phyloP scores from a whole-genome alignment of 148 eudicot species.

The Vaccinium myrtillus region DNA sequence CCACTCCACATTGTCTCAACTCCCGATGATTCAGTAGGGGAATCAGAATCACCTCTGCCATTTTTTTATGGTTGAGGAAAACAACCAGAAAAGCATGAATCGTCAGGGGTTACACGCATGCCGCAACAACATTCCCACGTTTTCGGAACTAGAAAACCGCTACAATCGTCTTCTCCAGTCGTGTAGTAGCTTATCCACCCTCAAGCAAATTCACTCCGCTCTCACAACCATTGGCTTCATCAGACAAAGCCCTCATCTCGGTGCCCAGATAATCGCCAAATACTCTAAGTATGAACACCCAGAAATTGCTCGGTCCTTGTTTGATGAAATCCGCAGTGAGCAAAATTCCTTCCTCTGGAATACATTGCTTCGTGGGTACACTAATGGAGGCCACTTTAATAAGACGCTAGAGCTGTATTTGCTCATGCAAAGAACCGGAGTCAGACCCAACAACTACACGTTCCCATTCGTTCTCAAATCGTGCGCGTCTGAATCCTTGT shows the following conservation, averaged over 20 bases:
- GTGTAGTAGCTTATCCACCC: conserved; percentile 1
- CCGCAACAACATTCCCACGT: conserved; percentile 5
- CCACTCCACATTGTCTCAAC: neutral
- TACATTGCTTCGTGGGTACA: conserved; percentile 29
- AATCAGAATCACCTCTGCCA: neutral
- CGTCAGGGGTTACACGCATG: neutral
- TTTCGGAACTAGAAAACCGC: conserved; percentile 15
- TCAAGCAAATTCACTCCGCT: conserved; percentile 24
- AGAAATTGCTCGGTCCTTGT: conserved; percentile 15
- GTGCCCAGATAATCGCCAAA: conserved; percentile 17
- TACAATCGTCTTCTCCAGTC: conserved; percentile 16
- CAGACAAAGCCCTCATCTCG: conserved; percentile 20
- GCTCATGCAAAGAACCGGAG: conserved; percentile 19
- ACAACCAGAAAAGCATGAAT: neutral
- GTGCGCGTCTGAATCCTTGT: conserved; percentile 7
- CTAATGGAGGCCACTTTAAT: conserved; percentile 7
- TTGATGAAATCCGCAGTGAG: conserved; percentile 15
- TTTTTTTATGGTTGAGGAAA: neutral
- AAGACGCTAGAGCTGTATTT: conserved; percentile 14
- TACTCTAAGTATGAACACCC: conserved; percentile 12
- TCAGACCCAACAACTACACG: conserved; percentile 24
- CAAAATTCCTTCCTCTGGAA: conserved; percentile 27
- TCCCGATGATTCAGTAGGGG: neutral
- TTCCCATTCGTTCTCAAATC: conserved; percentile 23
- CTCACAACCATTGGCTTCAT: conserved; percentile 21